Base-by-base conservation (phyloP, 495 filamentous ascomycete genomes). In the Penicillium ucsense region DNA sequence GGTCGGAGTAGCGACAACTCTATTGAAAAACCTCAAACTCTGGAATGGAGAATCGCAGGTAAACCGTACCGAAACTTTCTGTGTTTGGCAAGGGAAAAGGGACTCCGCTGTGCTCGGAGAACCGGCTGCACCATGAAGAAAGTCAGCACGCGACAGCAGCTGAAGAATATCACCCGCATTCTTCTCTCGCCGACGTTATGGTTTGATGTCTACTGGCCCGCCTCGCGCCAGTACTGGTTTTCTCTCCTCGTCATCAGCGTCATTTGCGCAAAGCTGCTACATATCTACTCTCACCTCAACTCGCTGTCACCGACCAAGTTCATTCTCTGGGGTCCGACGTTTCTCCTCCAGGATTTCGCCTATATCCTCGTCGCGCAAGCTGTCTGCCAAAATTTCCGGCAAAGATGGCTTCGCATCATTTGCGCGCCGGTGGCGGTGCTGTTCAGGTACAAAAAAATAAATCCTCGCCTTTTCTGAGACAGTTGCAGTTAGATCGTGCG, bases 271-370 rank as follows among this genome's bases (percentile, higher is more conserved):
- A 71, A 71, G 53, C 1, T 57, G 8, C 54, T 68, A 29, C 67
- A 67, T 51, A 59, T 71, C 43, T 67, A 63, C 53, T 63, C 65
- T 29, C 67, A 71, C 44, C 41, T 64, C 10, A 55, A 59, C 43
- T 68, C 67, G 0, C 49, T 71, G 10, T 59, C 62, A 3, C 37
- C 49, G 29, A 39, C 35, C 29, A 57, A 62, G 36, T 64, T 71
- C 35, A 38, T 64, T 8, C 50, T 64, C n/a, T 71, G 67, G 67
- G 67, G 62, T 8, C 49, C 62, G 29, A 68, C 67, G 5, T 68
- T 71, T 35, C 63, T 68, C 43, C 47, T 62, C 10, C 65, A 71
- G 45, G 67, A 71, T 66, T 51, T 66, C 39, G 45, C 54, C 6
- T 55, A 61, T 28, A 51, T 65, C 8, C 41, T 67, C 5, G 33